Evolutionary conservation across 2,329 filamentous ascomycete genomes (phyloP).

Genomic region (Piedraia hortae): DNA sequence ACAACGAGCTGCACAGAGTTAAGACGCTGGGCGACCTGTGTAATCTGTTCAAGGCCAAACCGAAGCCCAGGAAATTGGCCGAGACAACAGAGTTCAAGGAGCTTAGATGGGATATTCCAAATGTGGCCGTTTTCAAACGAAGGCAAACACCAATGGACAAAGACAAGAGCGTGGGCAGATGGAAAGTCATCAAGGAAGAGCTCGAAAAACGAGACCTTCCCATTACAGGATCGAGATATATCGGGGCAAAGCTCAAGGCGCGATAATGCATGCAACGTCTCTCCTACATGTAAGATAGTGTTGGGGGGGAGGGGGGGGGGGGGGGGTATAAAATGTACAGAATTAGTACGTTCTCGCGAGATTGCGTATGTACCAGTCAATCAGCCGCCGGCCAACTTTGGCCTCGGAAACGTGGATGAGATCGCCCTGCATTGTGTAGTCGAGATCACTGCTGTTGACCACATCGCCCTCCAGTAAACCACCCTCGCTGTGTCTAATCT

Average conservation of each 20-base stretch:
- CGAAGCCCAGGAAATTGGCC: constrained; percentile 28
- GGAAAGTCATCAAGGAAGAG: constrained; percentile 54
- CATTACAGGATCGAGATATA: constrained; percentile 17
- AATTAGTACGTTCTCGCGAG: constrained; percentile 81
- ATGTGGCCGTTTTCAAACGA: constrained; percentile 38
- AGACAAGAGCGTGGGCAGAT: constrained; percentile 43
- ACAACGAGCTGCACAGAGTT: constrained; percentile 29
- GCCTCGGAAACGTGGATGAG: constrained; percentile 96
- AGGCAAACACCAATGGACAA: constrained; percentile 44
- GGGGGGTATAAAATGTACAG: too few relatives aligned
- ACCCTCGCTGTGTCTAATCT: constrained; percentile 79
- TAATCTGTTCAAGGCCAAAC: constrained; percentile 11
- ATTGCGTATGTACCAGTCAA: constrained; percentile 98
- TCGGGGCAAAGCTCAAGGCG: constrained; percentile 1
- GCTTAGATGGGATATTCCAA: constrained; percentile 28
- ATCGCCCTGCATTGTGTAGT: constrained; percentile 91
- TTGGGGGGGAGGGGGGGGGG: too few relatives aligned
- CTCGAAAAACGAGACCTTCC: constrained; percentile 34
- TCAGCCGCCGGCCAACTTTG: constrained; percentile 87
- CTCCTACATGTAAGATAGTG: neutral
- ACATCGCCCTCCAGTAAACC: constrained; percentile 76
- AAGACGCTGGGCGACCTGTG: constrained; percentile 15
- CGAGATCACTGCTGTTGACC: constrained; percentile 78
- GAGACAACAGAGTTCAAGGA: constrained; percentile 26
- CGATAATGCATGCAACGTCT: neutral